Evolutionary conservation across 257 asterid species (phyloP), one percentile per base, ranked within the genome.

Genomic region (Henckelia pumila): DNA sequence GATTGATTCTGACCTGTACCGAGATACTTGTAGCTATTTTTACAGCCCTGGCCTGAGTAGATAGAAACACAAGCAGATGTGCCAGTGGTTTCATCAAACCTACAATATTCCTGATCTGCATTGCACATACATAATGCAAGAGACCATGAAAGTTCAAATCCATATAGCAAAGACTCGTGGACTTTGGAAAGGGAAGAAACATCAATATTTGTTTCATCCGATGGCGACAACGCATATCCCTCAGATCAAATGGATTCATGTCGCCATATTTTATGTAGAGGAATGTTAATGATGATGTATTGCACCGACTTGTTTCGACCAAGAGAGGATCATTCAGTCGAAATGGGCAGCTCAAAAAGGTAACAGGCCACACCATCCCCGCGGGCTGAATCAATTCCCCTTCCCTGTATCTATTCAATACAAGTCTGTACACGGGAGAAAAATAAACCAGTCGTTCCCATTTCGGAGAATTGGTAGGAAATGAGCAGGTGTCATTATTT

Each of bases 141-240:
- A 60, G 40, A 47, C 77, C 79, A 77, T 3, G 71, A 19, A 8
- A 76, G 63, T 63, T 73, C 75, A 37, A 76, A 80, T 2, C 84
- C 84, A 40, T 76, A 63, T 3, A 53, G 8, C 67, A 73, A 37
- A 21, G 77, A 66, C 10, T 32, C 28, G 47, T 76, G 79, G 50
- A 76, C 17, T 33, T 76, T 68, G 28, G 32, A 71, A 59, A 73
- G 63, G 1, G n/a, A n/a, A n/a, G n/a, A n/a, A n/a, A n/a, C n/a
- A n/a, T n/a, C n/a, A n/a, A n/a, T n/a, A n/a, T n/a, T n/a, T n/a
- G n/a, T n/a, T n/a, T n/a, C n/a, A n/a, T n/a, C n/a, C n/a, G n/a
- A n/a, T n/a, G n/a, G n/a, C n/a, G n/a, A n/a, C n/a, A n/a, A n/a
- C n/a, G n/a, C 57, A 23, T 53, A 19, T 61, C 68, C 1, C 7